A percentile compares a stretch with the other conserved stretches of the same genome.
These are phyloP conservation scores for Wolfiporia cocos DNA, from an alignment of 1,284 basidiomycete genomes.

Conservation along the genomic window DNA sequence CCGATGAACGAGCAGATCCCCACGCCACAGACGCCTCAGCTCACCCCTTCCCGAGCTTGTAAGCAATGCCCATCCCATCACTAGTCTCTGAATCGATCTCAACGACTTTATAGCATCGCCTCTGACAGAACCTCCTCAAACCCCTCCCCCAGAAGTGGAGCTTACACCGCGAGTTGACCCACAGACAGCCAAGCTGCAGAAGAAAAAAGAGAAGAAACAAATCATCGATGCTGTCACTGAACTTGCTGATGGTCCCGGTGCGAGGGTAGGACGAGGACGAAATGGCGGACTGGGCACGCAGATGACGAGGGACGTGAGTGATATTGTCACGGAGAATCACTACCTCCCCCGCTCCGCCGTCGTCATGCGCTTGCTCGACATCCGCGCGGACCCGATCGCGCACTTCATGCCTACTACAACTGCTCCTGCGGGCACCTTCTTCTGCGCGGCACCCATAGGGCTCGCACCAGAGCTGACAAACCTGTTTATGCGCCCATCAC, in stretches of 20 bases:
- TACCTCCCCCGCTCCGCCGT: conserved; percentile 81
- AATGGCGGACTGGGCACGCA: conserved; percentile 50
- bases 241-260: conserved; percentile 65
- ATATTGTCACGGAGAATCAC: conserved; percentile 72
- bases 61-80: conserved; percentile 23
- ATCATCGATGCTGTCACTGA: conserved; percentile 84
- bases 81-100: conserved; percentile 4
- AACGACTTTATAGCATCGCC: conserved; percentile 52
- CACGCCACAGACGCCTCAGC: conserved; percentile 44
- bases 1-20: conserved; percentile 24
- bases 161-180: conserved; percentile 46
- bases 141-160: conserved; percentile 52
- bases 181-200: conserved; percentile 20
- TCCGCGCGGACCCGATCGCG: conserved; percentile 78
- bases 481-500: conserved; percentile 74
- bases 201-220: conserved; percentile 68
- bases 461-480: conserved; percentile 76
- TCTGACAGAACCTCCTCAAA: conserved; percentile 61
- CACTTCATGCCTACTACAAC: conserved; percentile 82
- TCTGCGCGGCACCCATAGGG: conserved; percentile 79
- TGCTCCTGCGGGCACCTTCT: conserved; percentile 64
- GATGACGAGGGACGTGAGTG: conserved; percentile 60
- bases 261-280: conserved; percentile 46
- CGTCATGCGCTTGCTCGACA: conserved; percentile 77
- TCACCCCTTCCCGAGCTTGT: conserved; percentile 69